Base-by-base conservation (phyloP, 2,329 filamentous ascomycete species). In the Neospermospora avenae region DNA sequence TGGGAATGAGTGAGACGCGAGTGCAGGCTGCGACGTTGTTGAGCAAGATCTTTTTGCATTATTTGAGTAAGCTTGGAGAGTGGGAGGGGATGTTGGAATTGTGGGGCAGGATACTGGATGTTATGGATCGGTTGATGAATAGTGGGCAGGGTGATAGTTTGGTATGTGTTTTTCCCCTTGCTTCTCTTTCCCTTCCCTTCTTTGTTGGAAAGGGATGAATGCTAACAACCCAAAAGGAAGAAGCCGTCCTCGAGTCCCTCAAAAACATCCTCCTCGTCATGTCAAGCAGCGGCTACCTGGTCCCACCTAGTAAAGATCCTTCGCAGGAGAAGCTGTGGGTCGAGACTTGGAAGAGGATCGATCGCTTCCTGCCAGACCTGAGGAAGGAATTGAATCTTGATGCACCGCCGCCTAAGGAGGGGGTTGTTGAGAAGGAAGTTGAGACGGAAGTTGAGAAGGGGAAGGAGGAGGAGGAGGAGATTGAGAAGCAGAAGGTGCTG, bases 191-290 rank as follows among this genome's bases (percentile, higher is more conserved):
- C 42, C 31, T 59, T 37, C 52, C 34, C 31, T 24, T 3, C 4
- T 6, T 39, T 18, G 5, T 11, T 18, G 3, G 4, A 42, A 18
- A 8, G n/a, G 24, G 53, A 48, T 46, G 49, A 18, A 11, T 54
- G 54, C 59, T 67, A 57, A 66, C 55, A 14, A 13, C 34, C 8
- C 3, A 42, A 68, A 68, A 96, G 87, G 92, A 96, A 76, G 95
- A 99, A 78, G 93, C 95, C 13, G 92, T 98, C 2, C 90, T 91
- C 0, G 95, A 99, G 75, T 95, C 91, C 66, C 78, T 99, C 60
- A 99, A 99, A 77, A 99, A 99, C 67, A 92, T 98, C 55, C 79
- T 98, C 24, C 81, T 99, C 10, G 95, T 99, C 69, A 96, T 99
- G 92, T 87, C 90, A 5, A 95, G 88, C 72, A 93, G 89, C 54